Conservation (phyloP, 352 stramenopile genomes). For the Pythium folliculosum region DNA sequence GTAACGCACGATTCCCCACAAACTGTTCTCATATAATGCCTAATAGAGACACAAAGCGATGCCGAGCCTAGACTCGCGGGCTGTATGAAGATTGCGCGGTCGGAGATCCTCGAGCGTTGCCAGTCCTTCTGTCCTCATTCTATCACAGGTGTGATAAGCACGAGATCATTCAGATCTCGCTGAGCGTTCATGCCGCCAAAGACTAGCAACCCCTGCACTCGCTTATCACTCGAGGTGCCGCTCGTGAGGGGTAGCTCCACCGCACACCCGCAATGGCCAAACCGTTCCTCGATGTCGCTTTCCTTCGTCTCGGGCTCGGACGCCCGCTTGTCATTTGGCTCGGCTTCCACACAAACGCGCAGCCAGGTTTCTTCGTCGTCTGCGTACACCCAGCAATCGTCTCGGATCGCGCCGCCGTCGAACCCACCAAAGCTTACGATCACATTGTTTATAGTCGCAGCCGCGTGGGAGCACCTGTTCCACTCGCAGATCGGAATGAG, state of each 20-base stretch:
- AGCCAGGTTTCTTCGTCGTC: conserved; percentile 55
- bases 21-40: conserved; percentile 5
- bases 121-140: background rate
- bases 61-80: background rate
- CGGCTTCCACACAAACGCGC: background rate
- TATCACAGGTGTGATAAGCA: conserved; percentile 16
- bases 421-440: conserved; percentile 61
- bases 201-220: conserved; percentile 35
- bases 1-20: conserved; percentile 13
- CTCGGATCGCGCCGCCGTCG: conserved; percentile 45
- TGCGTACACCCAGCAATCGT: conserved; percentile 47
- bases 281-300: conserved; percentile 28
- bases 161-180: conserved; percentile 31
- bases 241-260: conserved; percentile 17
- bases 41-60: conserved; percentile 12
- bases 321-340: background rate
- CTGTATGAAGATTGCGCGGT: too few relatives aligned
- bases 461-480: conserved; percentile 51
- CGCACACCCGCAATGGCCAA: conserved; percentile 48
- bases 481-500: conserved; percentile 56
- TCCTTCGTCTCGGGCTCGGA: background rate
- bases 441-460: conserved; percentile 29
- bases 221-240: background rate
- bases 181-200: conserved; percentile 54
- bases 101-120: too few relatives aligned